Evolutionary conservation across 2,329 filamentous ascomycete species (phyloP).

Genomic region (Cladosporium sp.): DNA sequence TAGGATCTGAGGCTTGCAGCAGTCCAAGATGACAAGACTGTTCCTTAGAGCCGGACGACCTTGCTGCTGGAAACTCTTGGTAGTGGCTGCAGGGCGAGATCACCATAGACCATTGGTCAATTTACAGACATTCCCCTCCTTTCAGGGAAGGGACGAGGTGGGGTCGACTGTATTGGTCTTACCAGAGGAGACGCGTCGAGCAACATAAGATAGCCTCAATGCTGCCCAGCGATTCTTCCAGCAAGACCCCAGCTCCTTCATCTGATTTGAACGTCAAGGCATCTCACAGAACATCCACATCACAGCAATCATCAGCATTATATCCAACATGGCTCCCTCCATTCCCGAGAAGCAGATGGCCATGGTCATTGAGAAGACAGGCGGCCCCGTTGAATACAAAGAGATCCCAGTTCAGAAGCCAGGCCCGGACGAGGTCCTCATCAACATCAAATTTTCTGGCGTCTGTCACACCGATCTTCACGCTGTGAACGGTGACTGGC

Average conservation of each 20-base stretch:
- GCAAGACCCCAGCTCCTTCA: not conserved
- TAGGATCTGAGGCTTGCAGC: not conserved
- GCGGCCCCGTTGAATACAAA: slow-evolving; percentile 67
- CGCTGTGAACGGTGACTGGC: slow-evolving; percentile 87
- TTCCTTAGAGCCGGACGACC: slow-evolving; percentile 12
- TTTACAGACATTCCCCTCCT: slow-evolving; percentile 8
- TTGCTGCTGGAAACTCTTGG: not conserved
- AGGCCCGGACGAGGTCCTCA: slow-evolving; percentile 81
- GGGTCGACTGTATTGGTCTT: not conserved
- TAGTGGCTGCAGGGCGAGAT: slow-evolving; percentile 7
- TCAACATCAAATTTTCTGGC: slow-evolving; percentile 86
- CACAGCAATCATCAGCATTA: not conserved
- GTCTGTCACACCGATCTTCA: slow-evolving; percentile 86
- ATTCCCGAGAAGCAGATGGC: slow-evolving; percentile 87
- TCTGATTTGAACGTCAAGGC: not conserved
- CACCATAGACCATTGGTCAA: slow-evolving; percentile 6
- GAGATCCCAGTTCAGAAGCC: slow-evolving; percentile 77
- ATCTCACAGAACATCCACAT: not conserved
- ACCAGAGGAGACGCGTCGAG: not conserved
- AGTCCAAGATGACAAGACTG: not conserved
- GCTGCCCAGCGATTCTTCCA: not conserved
- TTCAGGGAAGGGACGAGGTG: slow-evolving; percentile 4
- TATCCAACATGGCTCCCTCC: not conserved
- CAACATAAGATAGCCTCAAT: not conserved
- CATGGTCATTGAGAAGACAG: slow-evolving; percentile 79